Conservation (phyloP, 1,284 basidiomycete genomes). For the Apiotrichum veenhuisii region DNA sequence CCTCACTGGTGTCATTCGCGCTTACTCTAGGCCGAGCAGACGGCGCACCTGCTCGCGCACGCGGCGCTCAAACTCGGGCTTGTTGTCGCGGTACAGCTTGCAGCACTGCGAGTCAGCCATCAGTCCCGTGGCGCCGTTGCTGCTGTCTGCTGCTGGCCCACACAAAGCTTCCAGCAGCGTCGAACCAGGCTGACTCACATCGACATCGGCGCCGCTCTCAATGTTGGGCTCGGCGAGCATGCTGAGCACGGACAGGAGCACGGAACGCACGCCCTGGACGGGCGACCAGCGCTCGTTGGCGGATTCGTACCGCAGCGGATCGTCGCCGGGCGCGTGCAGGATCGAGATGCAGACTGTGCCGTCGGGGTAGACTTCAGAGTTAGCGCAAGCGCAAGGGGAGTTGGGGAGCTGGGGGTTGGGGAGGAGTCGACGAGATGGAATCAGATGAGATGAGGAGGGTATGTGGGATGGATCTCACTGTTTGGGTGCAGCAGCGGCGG, state of each 20-base stretch:
- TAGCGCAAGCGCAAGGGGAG: conserved; percentile 55
- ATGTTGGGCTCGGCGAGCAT: conserved; percentile 99
- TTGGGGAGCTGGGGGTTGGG: not conserved
- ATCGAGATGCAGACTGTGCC: conserved; percentile 98
- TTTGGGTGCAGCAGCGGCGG: conserved; percentile 97
- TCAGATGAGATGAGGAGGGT: too few species aligned
- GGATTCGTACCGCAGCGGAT: conserved; percentile 66
- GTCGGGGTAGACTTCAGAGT: conserved; percentile 68
- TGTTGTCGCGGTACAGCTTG: conserved; percentile 88
- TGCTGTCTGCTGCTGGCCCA: too few species aligned
- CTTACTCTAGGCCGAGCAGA: conserved; percentile 48
- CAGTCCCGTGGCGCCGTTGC: too few species aligned
- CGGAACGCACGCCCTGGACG: conserved; percentile 82
- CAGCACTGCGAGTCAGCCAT: conserved; percentile 57
- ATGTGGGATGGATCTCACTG: conserved; percentile 58
- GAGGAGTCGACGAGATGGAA: not conserved
- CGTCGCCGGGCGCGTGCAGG: conserved; percentile 94
- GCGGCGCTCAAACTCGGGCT: conserved; percentile 54
- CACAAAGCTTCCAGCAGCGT: too few species aligned
- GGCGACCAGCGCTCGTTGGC: conserved; percentile 98
- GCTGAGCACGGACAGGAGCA: conserved; percentile 88
- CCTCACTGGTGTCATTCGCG: too few species aligned
- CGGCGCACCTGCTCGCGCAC: conserved; percentile 52
- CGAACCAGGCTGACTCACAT: conserved; percentile 47
- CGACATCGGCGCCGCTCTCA: conserved; percentile 96